phyloP scores from a whole-genome alignment of 805 yeast genomes.

The Suhomyces prunicola region DNA sequence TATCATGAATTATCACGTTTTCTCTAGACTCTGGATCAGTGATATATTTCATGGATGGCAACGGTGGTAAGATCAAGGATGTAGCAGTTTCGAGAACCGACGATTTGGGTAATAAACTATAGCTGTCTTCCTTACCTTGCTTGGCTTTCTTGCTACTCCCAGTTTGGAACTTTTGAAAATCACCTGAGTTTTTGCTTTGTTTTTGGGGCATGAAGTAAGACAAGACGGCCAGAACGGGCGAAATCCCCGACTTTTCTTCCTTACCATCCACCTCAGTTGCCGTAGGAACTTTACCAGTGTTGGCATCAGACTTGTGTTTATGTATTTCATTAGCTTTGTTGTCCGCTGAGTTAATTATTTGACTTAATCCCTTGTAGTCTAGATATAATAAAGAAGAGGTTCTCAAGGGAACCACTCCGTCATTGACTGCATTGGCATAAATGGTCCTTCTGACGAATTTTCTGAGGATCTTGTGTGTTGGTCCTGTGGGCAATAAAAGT shows the following conservation, averaged over 20 bases:
- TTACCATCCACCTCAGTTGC: constrained; percentile 9
- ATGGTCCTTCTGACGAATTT: constrained; percentile 68
- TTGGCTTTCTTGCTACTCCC: constrained; percentile 3
- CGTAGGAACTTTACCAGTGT: constrained; percentile 3
- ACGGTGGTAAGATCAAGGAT: constrained; percentile 72
- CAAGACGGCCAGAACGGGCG: constrained; percentile 35
- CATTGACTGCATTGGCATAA: constrained; percentile 87
- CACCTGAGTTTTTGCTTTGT: constrained; percentile 18
- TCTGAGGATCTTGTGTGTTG: constrained; percentile 62
- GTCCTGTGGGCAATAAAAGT: constrained; percentile 70
- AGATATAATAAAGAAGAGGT: constrained; percentile 82
- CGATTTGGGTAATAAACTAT: constrained; percentile 54
- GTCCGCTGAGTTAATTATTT: constrained; percentile 14
- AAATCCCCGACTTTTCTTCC: constrained; percentile 15
- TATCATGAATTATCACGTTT: constrained; percentile 76
- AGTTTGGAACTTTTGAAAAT: constrained; percentile 17
- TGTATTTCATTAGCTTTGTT: constrained; percentile 5
- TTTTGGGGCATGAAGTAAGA: constrained; percentile 44
- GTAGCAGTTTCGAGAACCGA: constrained; percentile 79
- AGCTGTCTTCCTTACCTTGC: constrained; percentile 11
- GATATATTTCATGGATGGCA: constrained; percentile 66
- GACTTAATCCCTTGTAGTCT: constrained; percentile 68
- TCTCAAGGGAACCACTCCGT: constrained; percentile 93
- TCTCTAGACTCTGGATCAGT: constrained; percentile 65
- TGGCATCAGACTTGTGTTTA: background rate